Evolutionary conservation across 345 rosid genomes (phyloP).

Genomic region (Lepidium africanum): DNA sequence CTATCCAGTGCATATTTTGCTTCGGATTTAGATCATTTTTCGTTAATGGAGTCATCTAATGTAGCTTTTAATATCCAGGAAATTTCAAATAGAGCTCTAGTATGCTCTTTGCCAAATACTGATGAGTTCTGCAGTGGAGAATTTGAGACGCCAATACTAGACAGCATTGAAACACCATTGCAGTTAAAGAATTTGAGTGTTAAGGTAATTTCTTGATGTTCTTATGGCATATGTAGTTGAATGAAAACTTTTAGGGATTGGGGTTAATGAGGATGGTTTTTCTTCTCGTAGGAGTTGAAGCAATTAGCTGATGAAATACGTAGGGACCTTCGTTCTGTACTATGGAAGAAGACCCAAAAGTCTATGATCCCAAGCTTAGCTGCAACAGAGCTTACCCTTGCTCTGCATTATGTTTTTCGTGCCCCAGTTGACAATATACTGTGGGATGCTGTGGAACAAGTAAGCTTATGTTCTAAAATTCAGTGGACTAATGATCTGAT

Average conservation of each 20-base stretch:
- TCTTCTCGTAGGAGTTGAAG: constrained; percentile 59
- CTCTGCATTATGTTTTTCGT: constrained; percentile 77
- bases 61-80: constrained; percentile 36
- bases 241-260: background rate
- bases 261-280: background rate
- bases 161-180: constrained; percentile 68
- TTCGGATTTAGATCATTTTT: background rate
- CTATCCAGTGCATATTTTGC: background rate
- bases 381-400: constrained; percentile 69
- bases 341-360: constrained; percentile 41
- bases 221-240: background rate
- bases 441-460: constrained; percentile 92
- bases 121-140: constrained; percentile 67
- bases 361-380: constrained; percentile 66
- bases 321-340: constrained; percentile 42
- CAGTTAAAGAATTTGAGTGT: constrained; percentile 61
- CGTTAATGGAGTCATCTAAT: constrained; percentile 1
- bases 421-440: constrained; percentile 80
- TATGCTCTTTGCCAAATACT: constrained; percentile 48
- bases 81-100: constrained; percentile 27
- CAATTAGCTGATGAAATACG: constrained; percentile 66
- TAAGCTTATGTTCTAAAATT: constrained; percentile 22
- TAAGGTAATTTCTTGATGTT: constrained; percentile 40
- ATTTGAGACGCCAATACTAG: constrained; percentile 64
- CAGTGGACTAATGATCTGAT: background rate